phyloP scores from a whole-genome alignment of 176 grass and related monocot genomes.

The Oropetium thomaeum region DNA sequence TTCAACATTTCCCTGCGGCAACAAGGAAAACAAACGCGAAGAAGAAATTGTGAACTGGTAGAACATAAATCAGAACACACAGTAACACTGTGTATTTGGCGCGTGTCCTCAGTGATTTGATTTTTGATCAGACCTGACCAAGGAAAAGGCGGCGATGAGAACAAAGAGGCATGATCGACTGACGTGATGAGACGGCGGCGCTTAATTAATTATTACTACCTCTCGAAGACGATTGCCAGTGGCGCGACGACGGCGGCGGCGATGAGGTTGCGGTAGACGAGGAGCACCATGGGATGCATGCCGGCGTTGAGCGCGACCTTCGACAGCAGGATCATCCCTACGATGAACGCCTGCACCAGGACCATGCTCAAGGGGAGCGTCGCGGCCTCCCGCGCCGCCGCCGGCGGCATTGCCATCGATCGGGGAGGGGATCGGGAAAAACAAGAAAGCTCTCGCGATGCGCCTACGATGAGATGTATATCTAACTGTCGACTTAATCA shows the following conservation, averaged over 20 bases:
- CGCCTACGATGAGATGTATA: no score
- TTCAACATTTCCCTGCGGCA: slow-evolving; percentile 14
- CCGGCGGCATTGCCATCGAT: background rate
- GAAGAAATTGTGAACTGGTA: background rate
- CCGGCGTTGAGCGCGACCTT: slow-evolving; percentile 34
- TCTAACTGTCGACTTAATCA: background rate
- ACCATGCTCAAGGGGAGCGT: slow-evolving; percentile 27
- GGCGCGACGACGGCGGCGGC: background rate
- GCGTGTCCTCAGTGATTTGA: no score
- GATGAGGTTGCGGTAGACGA: slow-evolving; percentile 38
- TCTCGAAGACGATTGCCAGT: slow-evolving; percentile 22
- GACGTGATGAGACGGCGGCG: no score
- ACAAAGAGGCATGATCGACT: no score
- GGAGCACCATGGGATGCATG: slow-evolving; percentile 27
- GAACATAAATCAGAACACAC: no score
- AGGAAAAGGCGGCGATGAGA: no score
- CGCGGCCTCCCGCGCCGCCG: background rate
- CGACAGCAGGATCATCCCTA: slow-evolving; percentile 27
- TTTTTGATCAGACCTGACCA: no score
- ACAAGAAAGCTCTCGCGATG: no score
- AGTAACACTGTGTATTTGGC: no score
- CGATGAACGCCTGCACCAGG: slow-evolving; percentile 10
- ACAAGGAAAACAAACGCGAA: background rate
- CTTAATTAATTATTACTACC: slow-evolving; percentile 5
- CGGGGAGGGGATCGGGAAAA: no score